Conservation (phyloP, 2,329 filamentous ascomycete species). For the Penicillium verrucosum region DNA sequence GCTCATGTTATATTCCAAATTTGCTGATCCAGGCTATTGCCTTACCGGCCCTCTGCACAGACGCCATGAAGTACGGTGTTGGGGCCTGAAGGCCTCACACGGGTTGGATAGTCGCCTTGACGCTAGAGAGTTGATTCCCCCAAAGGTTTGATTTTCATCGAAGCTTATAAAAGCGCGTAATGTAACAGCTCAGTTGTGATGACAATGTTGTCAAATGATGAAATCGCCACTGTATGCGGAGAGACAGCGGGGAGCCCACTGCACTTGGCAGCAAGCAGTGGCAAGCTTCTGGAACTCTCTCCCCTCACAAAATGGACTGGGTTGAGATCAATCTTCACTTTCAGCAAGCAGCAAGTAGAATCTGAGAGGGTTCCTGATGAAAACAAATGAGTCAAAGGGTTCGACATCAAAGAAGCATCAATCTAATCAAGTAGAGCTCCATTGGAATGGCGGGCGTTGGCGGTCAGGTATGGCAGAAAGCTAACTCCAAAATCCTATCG, state of each 20-base stretch:
- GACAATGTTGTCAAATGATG: slow-evolving; percentile 9
- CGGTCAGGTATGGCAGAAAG: slow-evolving; percentile 29
- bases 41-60: slow-evolving; percentile 35
- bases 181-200: neutral
- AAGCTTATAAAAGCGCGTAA: slow-evolving; percentile 2
- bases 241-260: slow-evolving; percentile 29
- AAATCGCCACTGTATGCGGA: slow-evolving; percentile 16
- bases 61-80: slow-evolving; percentile 29
- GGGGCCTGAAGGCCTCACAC: neutral
- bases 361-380: neutral
- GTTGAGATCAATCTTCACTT: neutral
- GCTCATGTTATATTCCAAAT: neutral
- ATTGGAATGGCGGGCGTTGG: slow-evolving; percentile 12
- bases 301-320: neutral
- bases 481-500: slow-evolving; percentile 27
- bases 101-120: neutral
- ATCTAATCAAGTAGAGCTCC: slow-evolving; percentile 4
- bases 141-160: neutral
- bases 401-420: neutral
- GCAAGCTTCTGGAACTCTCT: slow-evolving; percentile 16
- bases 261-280: slow-evolving; percentile 21
- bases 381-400: neutral
- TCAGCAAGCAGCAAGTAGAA: neutral
- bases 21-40: neutral
- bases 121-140: neutral